phyloP scores from a whole-genome alignment of 768 basidiomycete species.

The Boletus subparvulus region DNA sequence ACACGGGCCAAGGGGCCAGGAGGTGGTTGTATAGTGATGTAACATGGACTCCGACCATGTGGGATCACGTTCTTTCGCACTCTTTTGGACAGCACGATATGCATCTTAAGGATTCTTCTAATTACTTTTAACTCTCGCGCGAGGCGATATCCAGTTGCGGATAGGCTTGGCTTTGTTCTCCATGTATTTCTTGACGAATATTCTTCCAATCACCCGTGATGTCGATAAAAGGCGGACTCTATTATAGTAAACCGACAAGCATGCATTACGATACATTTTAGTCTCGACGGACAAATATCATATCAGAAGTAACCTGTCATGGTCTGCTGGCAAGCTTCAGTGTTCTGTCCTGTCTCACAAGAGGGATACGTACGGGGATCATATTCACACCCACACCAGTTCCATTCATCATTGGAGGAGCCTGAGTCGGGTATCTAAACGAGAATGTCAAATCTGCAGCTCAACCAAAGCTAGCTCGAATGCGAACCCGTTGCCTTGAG shows the following conservation, averaged over 20 bases:
- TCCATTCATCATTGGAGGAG: conserved; percentile 59
- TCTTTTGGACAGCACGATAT: conserved; percentile 10
- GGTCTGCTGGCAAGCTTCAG: conserved; percentile 35
- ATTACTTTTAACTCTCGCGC: conserved; percentile 12
- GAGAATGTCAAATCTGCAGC: conserved; percentile 3
- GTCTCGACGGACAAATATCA: conserved; percentile 3
- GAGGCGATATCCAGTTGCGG: neutral
- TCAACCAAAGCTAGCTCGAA: neutral
- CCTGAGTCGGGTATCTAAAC: conserved; percentile 59
- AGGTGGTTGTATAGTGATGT: conserved; percentile 60
- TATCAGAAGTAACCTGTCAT: conserved; percentile 61
- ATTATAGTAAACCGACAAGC: conserved; percentile 29
- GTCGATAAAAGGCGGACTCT: conserved; percentile 7
- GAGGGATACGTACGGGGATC: conserved; percentile 51
- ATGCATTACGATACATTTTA: conserved; percentile 29
- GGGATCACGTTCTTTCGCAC: conserved; percentile 1
- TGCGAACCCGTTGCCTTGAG: conserved; percentile 65
- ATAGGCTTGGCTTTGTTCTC: neutral
- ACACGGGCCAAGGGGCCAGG: conserved; percentile 69
- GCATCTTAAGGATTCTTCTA: conserved; percentile 22
- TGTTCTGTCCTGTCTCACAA: neutral
- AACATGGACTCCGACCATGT: conserved; percentile 22
- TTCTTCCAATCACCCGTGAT: neutral
- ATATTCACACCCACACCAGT: conserved; percentile 47
- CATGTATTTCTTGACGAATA: conserved; percentile 15